A percentile compares a stretch with the other conserved stretches of the same genome.
phyloP scores from a whole-genome alignment of 768 basidiomycete species.

The Suillus clintonianus region DNA sequence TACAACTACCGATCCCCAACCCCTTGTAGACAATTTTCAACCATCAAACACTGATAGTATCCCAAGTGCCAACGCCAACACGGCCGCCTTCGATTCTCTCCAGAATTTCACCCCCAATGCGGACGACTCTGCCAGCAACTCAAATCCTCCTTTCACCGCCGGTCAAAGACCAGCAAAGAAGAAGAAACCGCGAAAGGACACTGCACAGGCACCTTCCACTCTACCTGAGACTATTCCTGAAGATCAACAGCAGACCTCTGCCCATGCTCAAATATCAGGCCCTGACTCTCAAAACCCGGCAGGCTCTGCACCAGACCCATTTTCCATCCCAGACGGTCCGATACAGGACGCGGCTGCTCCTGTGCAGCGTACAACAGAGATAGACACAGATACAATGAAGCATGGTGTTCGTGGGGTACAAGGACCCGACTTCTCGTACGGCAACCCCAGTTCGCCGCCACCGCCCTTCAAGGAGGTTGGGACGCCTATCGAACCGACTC shows the following conservation, averaged over 20 bases:
- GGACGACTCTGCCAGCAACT: not conserved
- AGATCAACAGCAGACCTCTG: slow-evolving; percentile 2
- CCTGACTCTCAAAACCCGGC: not conserved
- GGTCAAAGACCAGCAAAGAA: not conserved
- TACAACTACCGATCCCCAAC: not conserved
- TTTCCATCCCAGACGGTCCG: not conserved
- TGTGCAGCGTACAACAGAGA: not conserved
- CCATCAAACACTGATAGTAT: not conserved
- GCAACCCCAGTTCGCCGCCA: slow-evolving; percentile 20
- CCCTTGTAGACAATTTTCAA: not conserved
- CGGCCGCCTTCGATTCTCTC: slow-evolving; percentile 8
- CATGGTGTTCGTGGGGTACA: not conserved
- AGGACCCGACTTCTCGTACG: not conserved
- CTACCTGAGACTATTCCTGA: slow-evolving; percentile 1
- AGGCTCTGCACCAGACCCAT: not conserved
- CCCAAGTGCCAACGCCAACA: slow-evolving; percentile 14
- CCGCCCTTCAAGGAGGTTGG: slow-evolving; percentile 28
- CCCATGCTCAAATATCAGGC: not conserved
- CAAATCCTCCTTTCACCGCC: not conserved
- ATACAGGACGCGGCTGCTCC: slow-evolving; percentile 3
- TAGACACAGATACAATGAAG: not conserved
- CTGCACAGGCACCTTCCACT: not conserved
- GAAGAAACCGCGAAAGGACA: not conserved
- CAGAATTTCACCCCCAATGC: not conserved
- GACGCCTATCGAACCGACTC: slow-evolving; percentile 1